Evolutionary conservation across 306 rosid genomes (phyloP).

Genomic region (Vachellia pachyceras): DNA sequence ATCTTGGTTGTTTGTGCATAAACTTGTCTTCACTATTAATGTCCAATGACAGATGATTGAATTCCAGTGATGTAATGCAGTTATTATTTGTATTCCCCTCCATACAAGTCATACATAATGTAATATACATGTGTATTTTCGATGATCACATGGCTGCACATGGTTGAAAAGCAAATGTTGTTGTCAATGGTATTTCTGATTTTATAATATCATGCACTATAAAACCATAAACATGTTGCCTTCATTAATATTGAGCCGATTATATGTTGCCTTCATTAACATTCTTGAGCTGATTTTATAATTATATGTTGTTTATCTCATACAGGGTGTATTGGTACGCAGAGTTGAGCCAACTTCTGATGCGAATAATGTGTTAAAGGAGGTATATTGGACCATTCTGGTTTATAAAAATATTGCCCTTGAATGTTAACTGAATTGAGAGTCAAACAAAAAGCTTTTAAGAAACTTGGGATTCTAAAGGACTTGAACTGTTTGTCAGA

Average conservation of each 20-base stretch:
- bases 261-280: conserved; percentile 35
- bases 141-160: neutral
- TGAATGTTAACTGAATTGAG: conserved; percentile 8
- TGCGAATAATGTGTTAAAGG: conserved; percentile 82
- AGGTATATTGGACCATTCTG: conserved; percentile 58
- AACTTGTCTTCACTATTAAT: neutral
- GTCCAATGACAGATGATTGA: conserved; percentile 20
- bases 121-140: conserved; percentile 11
- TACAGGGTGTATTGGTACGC: conserved; percentile 93
- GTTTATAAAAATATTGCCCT: conserved; percentile 32
- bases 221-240: too few relatives aligned
- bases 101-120: conserved; percentile 5
- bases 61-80: neutral
- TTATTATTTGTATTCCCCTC: neutral
- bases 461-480: conserved; percentile 13
- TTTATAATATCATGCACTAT: conserved; percentile 2
- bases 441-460: conserved; percentile 18
- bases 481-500: neutral
- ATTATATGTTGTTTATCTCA: conserved; percentile 33
- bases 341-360: conserved; percentile 94
- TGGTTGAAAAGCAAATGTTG: neutral
- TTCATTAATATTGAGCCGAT: too few relatives aligned
- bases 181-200: conserved; percentile 1
- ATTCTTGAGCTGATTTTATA: conserved; percentile 23
- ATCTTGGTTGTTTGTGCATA: neutral